Conservation (phyloP, 306 rosid genomes). For the Glycine latifolia region DNA sequence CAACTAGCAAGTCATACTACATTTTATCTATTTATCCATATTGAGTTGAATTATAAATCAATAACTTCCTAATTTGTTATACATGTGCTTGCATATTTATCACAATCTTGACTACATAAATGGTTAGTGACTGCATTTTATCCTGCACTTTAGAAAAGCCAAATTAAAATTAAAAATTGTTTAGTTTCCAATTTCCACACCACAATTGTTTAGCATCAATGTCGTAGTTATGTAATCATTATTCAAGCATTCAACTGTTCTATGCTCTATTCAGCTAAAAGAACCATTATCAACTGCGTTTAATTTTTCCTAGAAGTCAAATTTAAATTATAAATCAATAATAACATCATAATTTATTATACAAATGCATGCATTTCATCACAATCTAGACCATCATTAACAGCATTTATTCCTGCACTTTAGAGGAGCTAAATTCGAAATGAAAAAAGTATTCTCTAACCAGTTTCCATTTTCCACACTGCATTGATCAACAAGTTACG, state of each 20-base stretch:
- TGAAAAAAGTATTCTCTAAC: background rate
- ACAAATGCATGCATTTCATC: background rate
- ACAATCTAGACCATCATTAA: background rate
- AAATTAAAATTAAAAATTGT: background rate
- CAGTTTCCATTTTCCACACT: slow-evolving; percentile 8
- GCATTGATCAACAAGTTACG: no score
- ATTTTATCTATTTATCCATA: slow-evolving; percentile 1
- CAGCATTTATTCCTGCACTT: background rate
- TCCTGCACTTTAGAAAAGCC: background rate
- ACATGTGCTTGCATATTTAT: background rate
- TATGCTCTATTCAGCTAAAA: background rate
- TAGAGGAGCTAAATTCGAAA: background rate
- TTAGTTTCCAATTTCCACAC: background rate
- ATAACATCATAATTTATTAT: background rate
- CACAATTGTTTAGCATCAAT: background rate
- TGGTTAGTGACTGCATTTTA: background rate
- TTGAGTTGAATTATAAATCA: slow-evolving; percentile 17
- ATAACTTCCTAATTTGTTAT: background rate
- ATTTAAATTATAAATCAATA: slow-evolving; percentile 1
- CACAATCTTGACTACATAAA: background rate
- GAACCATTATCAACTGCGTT: background rate
- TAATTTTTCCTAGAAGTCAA: background rate
- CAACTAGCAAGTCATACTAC: slow-evolving; percentile 11
- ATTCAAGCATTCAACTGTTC: background rate
- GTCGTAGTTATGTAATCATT: no score